Percentiles rank a stretch among this genome's conserved stretches.
Conservation (phyloP, 352 stramenopile species). For the Stephanocyclus meneghinianus region DNA sequence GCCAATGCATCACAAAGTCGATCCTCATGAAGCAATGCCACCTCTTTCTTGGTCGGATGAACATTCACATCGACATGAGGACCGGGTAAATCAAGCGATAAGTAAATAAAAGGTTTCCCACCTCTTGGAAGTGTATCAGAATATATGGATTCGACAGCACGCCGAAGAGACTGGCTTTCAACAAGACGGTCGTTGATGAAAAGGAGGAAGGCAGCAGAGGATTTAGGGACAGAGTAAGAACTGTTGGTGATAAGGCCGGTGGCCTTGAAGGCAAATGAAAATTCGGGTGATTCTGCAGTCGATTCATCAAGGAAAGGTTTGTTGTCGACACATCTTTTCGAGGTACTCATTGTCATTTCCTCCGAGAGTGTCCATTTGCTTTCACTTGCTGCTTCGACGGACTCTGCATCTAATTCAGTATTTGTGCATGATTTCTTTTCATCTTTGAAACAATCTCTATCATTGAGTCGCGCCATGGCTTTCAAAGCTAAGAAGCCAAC, state of each 20-base stretch:
- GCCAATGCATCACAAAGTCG: slow-evolving; percentile 87
- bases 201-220: slow-evolving; percentile 81
- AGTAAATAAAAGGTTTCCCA: slow-evolving; percentile 95
- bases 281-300: slow-evolving; percentile 25
- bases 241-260: slow-evolving; percentile 50
- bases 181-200: slow-evolving; percentile 98
- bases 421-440: slow-evolving; percentile 30
- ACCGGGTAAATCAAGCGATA: slow-evolving; percentile 92
- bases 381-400: slow-evolving; percentile 65
- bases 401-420: slow-evolving; percentile 87
- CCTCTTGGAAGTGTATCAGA: slow-evolving; percentile 90
- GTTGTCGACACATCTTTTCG: neutral
- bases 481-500: slow-evolving; percentile 37
- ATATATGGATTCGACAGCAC: slow-evolving; percentile 93
- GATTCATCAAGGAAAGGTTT: slow-evolving; percentile 5
- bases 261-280: slow-evolving; percentile 47
- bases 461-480: slow-evolving; percentile 21
- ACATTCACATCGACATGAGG: slow-evolving; percentile 98
- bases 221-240: slow-evolving; percentile 48
- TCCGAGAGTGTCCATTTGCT: slow-evolving; percentile 19
- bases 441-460: neutral
- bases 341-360: slow-evolving; percentile 40
- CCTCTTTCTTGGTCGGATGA: slow-evolving; percentile 97
- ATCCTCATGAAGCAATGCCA: slow-evolving; percentile 95
- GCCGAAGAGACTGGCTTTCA: slow-evolving; percentile 88